These are phyloP conservation scores for Ophiosphaerella narmari DNA, from an alignment of 2,329 filamentous ascomycete genomes.

Conservation along the genomic window DNA sequence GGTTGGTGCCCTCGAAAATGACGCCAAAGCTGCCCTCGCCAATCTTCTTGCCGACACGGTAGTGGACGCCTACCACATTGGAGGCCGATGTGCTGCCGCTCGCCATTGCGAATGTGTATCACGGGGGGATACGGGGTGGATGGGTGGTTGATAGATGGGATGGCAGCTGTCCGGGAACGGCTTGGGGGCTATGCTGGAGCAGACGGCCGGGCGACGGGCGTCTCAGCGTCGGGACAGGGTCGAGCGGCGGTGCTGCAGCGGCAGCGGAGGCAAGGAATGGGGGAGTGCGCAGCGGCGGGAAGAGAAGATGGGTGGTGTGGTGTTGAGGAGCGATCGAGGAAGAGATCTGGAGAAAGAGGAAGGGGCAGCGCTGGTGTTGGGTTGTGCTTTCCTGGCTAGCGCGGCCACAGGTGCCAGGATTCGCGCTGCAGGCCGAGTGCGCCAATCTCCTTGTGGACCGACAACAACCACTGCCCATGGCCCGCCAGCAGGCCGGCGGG, in stretches of 20 bases:
- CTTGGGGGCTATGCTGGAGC: conserved; percentile 32
- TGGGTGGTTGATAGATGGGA: conserved; percentile 14
- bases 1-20: conserved; percentile 97
- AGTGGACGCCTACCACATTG: conserved; percentile 98
- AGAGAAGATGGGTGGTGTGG: conserved; percentile 28
- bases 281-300: conserved; percentile 14
- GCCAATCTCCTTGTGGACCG: neutral
- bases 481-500: too few relatives aligned
- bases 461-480: too few relatives aligned
- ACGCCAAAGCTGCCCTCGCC: conserved; percentile 98
- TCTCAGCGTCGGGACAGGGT: conserved; percentile 10
- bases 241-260: conserved; percentile 24
- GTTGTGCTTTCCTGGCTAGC: neutral
- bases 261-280: conserved; percentile 22
- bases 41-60: conserved; percentile 98
- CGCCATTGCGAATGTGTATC: conserved; percentile 62
- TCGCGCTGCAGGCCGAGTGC: neutral
- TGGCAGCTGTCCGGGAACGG: conserved; percentile 29
- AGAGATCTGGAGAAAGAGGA: conserved; percentile 27
- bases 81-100: conserved; percentile 83
- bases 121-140: conserved; percentile 5
- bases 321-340: conserved; percentile 27
- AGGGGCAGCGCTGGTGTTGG: conserved; percentile 4
- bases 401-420: neutral
- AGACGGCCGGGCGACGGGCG: conserved; percentile 16